A percentile compares a stretch with the other conserved stretches of the same genome.
Evolutionary conservation across 805 yeast genomes (phyloP).

Genomic region (Nakazawaea holstii): DNA sequence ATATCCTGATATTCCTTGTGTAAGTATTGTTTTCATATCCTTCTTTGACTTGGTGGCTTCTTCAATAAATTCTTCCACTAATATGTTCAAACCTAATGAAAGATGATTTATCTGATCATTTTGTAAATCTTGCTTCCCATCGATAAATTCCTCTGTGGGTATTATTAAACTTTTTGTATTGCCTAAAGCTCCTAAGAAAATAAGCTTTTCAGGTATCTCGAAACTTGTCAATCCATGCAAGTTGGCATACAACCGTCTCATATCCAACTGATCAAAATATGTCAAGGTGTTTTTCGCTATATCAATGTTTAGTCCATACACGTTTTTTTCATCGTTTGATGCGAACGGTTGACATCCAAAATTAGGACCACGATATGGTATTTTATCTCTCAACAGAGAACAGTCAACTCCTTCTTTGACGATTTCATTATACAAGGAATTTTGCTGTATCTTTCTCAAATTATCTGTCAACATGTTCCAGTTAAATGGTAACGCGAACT

Average conservation of each 20-base stretch:
- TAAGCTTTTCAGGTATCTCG: neutral
- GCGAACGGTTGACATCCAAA: neutral
- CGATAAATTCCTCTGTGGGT: neutral
- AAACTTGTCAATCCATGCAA: neutral
- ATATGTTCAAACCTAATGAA: neutral
- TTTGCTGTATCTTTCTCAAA: neutral
- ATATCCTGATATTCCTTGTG: neutral
- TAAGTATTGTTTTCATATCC: neutral
- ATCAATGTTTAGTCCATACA: neutral
- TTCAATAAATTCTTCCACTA: neutral
- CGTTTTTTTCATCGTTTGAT: neutral
- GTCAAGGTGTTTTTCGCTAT: neutral
- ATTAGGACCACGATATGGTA: neutral
- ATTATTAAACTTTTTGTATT: neutral
- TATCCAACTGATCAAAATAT: slow-evolving; percentile 1
- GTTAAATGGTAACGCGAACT: slow-evolving; percentile 7
- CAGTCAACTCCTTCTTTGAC: neutral
- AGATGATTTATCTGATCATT: neutral
- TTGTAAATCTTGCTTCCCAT: slow-evolving; percentile 4
- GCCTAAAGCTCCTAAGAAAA: neutral
- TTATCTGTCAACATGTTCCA: slow-evolving; percentile 7
- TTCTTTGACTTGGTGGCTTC: neutral
- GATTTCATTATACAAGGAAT: neutral
- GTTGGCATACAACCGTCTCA: slow-evolving; percentile 1
- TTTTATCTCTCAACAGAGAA: neutral